Evolutionary conservation across 495 filamentous ascomycete genomes (phyloP), one percentile per base, ranked within the genome.

Genomic region (Xylaria longipes): DNA sequence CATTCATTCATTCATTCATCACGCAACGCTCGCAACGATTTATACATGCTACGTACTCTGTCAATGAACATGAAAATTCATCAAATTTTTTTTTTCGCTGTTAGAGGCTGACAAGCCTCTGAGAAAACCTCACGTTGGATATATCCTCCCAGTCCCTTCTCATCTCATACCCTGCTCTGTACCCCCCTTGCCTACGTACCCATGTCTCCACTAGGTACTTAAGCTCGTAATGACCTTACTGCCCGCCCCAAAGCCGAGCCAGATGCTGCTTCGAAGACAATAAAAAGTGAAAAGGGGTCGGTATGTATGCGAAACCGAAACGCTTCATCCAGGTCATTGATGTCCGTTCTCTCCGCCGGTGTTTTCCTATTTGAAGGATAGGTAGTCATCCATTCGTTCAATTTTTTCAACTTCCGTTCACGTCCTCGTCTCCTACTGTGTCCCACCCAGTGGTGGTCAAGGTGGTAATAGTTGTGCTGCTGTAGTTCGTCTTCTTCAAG

Each of bases 401-500:
- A 37, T 37, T 9, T 50, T 25, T n/a, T 52, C 48, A 27, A 52
- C 27, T 58, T 58, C 27, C 52, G 27, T 57, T 57, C 54, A 20
- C 33, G 17, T 25, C 33, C 56, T 39, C 46, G 48, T 43, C 45
- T 29, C 22, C 27, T n/a, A 9, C 25, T 22, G 22, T 9, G 37
- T 35, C 52, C 15, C 66, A 35, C 35, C 52, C 14, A 25, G 20
- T 60, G 29, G 56, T 62, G 37, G 58, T 58, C 15, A 22, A 37
- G 29, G 56, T 37, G 14, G 37, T 50, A 39, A 17, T 43, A 3
- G 20, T 22, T 7, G 31, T 63, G 45, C 68, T 63, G 31, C 57
- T 50, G 54, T 43, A 46, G 60, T 41, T 64, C n/a, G 29, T 41
- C 46, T 15, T 61, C 45, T 54, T 70, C 35, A 65, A n/a, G 39